phyloP scores from a whole-genome alignment of 2,329 filamentous ascomycete genomes.

The Trichoderma hamatum region DNA sequence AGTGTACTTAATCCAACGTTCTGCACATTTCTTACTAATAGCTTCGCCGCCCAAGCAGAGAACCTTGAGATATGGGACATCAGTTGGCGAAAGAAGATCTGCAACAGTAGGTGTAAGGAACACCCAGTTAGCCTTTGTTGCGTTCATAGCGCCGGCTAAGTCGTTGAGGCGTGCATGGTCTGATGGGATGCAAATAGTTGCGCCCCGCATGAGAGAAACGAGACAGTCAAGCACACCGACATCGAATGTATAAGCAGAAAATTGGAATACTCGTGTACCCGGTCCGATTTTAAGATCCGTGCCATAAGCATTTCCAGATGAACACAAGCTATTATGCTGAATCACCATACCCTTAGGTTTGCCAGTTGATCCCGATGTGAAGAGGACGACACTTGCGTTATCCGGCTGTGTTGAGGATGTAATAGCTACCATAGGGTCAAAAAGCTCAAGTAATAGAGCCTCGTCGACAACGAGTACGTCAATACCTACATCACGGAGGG shows the following conservation, averaged over 20 bases:
- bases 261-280: conserved; percentile 29
- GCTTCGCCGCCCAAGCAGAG: conserved; percentile 26
- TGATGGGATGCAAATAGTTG: conserved; percentile 30
- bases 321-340: conserved; percentile 26
- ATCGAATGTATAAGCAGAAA: conserved; percentile 32
- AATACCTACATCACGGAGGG: neutral
- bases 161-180: conserved; percentile 30
- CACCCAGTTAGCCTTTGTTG: conserved; percentile 22
- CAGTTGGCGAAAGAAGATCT: conserved; percentile 18
- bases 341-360: conserved; percentile 23
- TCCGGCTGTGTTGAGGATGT: neutral
- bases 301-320: conserved; percentile 21
- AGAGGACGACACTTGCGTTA: conserved; percentile 22
- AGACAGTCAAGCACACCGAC: conserved; percentile 30
- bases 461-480: conserved; percentile 23
- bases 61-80: conserved; percentile 23
- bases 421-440: conserved; percentile 18
- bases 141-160: conserved; percentile 27
- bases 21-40: conserved; percentile 21
- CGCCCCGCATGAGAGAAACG: conserved; percentile 29
- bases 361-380: conserved; percentile 25
- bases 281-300: conserved; percentile 20
- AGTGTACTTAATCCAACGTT: conserved; percentile 9
- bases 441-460: conserved; percentile 14
- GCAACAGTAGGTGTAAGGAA: conserved; percentile 32